These are phyloP conservation scores for Candida sp. DNA, from an alignment of 1,139 yeast genomes.

Conservation along the genomic window DNA sequence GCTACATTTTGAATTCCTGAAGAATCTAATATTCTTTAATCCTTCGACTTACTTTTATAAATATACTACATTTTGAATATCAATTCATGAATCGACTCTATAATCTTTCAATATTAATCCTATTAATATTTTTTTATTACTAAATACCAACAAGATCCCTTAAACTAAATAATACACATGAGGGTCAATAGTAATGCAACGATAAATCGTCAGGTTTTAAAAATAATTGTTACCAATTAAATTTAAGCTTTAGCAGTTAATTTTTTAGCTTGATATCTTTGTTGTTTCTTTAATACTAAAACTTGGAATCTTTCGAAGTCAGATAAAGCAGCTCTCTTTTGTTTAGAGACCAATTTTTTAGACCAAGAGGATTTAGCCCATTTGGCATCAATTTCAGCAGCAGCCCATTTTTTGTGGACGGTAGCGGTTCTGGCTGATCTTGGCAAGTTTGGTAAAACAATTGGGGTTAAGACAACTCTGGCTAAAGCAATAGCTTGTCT, in stretches of 20 bases:
- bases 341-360: constrained; percentile 93
- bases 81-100: too few species aligned
- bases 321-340: constrained; percentile 86
- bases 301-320: constrained; percentile 99
- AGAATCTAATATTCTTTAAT: too few species aligned
- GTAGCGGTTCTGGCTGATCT: constrained; percentile 90
- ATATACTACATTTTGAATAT: too few species aligned
- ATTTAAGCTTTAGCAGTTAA: constrained; percentile 77
- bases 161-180: constrained; percentile 29
- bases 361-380: constrained; percentile 98
- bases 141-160: constrained; percentile 18
- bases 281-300: constrained; percentile 94
- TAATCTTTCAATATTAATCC: not conserved
- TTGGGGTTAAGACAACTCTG: constrained; percentile 90
- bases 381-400: constrained; percentile 83
- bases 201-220: constrained; percentile 2
- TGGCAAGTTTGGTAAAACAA: constrained; percentile 80
- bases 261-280: constrained; percentile 91
- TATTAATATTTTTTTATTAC: constrained; percentile 2
- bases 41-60: too few species aligned
- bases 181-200: not conserved
- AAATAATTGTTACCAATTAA: constrained; percentile 15
- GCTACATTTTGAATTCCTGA: too few species aligned
- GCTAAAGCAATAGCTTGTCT: constrained; percentile 91
- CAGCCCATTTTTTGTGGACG: constrained; percentile 91